A percentile compares a stretch with the other conserved stretches of the same genome.
phyloP scores from a whole-genome alignment of 306 rosid genomes.

The Begonia fuchsioides region DNA sequence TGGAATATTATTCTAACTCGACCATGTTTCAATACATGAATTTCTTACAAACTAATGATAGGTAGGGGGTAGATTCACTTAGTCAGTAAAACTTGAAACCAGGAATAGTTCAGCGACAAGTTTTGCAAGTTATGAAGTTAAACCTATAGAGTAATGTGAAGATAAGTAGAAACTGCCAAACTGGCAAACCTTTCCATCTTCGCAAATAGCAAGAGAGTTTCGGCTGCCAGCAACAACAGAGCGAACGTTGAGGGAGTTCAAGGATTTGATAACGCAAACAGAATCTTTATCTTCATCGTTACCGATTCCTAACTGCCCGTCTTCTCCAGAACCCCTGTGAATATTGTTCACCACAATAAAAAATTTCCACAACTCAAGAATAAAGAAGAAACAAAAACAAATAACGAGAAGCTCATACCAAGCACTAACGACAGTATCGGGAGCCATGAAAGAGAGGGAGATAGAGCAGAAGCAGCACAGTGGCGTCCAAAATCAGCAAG shows the following conservation, averaged over 20 bases:
- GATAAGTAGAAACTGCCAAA: background rate
- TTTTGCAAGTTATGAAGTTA: too few species aligned
- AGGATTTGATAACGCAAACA: slow-evolving; percentile 45
- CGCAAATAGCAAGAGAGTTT: slow-evolving; percentile 78
- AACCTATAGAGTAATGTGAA: background rate
- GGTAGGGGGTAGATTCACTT: too few species aligned
- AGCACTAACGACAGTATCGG: slow-evolving; percentile 19
- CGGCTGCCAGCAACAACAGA: slow-evolving; percentile 92
- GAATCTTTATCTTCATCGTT: slow-evolving; percentile 61
- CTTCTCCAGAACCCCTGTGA: slow-evolving; percentile 96
- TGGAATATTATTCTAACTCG: too few species aligned
- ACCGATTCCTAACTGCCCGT: slow-evolving; percentile 83
- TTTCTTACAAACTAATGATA: too few species aligned
- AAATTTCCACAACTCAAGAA: background rate
- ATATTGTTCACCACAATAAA: background rate
- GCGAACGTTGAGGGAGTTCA: slow-evolving; percentile 30
- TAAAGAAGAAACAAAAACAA: slow-evolving; percentile 1
- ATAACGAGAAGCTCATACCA: slow-evolving; percentile 12
- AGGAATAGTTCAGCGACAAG: too few species aligned
- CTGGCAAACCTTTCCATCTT: slow-evolving; percentile 63
- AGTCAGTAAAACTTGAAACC: too few species aligned
- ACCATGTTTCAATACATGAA: too few species aligned
- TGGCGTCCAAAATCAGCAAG: background rate
- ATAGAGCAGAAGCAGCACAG: background rate
- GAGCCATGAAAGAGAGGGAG: slow-evolving; percentile 21